Base-by-base conservation (phyloP, 73 alveolate species). In the Paramecium pentaurelia region DNA sequence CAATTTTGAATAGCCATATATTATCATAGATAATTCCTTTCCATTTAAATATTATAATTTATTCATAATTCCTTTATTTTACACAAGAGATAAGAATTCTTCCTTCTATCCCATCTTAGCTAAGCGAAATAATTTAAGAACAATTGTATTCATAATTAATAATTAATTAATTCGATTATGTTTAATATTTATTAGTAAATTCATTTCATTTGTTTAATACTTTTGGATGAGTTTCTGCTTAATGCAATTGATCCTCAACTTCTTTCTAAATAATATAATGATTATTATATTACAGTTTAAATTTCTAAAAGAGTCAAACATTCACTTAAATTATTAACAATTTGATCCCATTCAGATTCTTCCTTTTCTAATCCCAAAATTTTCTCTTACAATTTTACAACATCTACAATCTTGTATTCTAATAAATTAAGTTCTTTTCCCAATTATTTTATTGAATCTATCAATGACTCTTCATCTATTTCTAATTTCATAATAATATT, bases 41-140 rank as follows among this genome's bases (percentile, higher is more conserved):
- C 84, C 84, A 64, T 34, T 64, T 64, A 64, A 14, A 64, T 64
- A 64, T 64, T 64, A 64, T 14, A 64, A 34, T 64, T 64, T 64
- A 27, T 64, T 64, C 47, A 64, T 32, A 25, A 64, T 34, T 14
- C 47, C 47, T 64, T 12, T 32, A 27, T 11, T 25, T 64, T 64
- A 12, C 10, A 64, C 16, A 11, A 34, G 6, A 3, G 27, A 11
- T 12, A 32, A 32, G 30, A 64, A 64, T 28, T 64, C 84, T 12
- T 64, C 84, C 28, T 64, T 64, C 30, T 64, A 64, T 64, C 84
- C 84, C 84, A 64, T 64, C 47, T 64, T 64, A 28, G 84, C 84
- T 8, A 54, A 18, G 34, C 70, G 70, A 54, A 54, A 54, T 54
- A 54, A 54, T 54, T 54, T 54, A 54, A 54, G 36, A 54, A 54